Percentiles rank a stretch among this genome's conserved stretches.
These are phyloP conservation scores for Platanus orientalis DNA, from an alignment of 164 flowering plant species.

Conservation along the genomic window DNA sequence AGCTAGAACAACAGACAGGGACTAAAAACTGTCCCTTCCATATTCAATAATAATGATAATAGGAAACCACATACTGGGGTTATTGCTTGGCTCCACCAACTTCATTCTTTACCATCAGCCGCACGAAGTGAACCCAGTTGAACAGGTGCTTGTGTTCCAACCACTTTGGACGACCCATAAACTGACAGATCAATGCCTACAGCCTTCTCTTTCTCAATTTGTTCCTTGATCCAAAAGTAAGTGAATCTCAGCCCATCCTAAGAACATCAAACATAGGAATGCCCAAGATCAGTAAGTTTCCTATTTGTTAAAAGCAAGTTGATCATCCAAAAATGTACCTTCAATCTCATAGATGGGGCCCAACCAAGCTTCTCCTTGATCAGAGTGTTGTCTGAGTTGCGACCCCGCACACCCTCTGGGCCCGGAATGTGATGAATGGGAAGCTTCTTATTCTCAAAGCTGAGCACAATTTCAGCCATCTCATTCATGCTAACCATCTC, in stretches of 20 bases:
- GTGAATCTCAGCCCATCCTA: slow-evolving; percentile 93
- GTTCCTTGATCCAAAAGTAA: slow-evolving; percentile 93
- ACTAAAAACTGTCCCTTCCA: slow-evolving; percentile 3
- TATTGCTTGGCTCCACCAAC: neutral
- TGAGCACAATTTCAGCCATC: slow-evolving; percentile 95
- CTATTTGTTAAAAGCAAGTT: neutral
- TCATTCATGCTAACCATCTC: slow-evolving; percentile 99
- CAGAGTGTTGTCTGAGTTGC: slow-evolving; percentile 93
- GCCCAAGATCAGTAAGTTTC: neutral
- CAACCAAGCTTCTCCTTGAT: slow-evolving; percentile 95
- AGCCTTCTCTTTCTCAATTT: slow-evolving; percentile 85
- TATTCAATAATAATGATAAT: neutral
- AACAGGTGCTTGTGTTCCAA: slow-evolving; percentile 96
- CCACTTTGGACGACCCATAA: slow-evolving; percentile 94
- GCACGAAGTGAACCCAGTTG: slow-evolving; percentile 96
- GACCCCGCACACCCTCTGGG: slow-evolving; percentile 93
- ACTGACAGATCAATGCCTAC: slow-evolving; percentile 58
- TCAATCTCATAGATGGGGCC: slow-evolving; percentile 91
- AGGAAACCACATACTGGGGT: slow-evolving; percentile 8
- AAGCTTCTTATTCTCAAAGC: slow-evolving; percentile 77
- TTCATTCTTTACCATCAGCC: slow-evolving; percentile 95
- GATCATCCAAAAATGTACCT: slow-evolving; percentile 41
- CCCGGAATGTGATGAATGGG: slow-evolving; percentile 97
- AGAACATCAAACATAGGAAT: slow-evolving; percentile 10
- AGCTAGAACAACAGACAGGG: neutral